phyloP scores from a whole-genome alignment of 306 rosid genomes.

The Ormosia emarginata region DNA sequence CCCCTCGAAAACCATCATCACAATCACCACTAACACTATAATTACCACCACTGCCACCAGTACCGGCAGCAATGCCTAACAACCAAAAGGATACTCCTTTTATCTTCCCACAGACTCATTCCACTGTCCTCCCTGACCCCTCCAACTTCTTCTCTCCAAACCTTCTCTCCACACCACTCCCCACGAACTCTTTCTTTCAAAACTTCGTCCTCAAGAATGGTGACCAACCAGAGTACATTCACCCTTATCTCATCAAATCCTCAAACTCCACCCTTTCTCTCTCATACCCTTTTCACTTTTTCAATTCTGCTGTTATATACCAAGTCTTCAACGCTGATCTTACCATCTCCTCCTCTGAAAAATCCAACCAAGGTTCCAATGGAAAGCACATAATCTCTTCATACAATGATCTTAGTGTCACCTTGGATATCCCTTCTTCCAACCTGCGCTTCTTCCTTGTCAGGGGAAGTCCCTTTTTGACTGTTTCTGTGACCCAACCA shows the following conservation, averaged over 20 bases:
- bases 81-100: conserved; percentile 27
- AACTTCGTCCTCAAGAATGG: conserved; percentile 73
- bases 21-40: conserved; percentile 5
- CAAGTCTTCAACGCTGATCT: conserved; percentile 67
- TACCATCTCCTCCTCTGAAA: conserved; percentile 48
- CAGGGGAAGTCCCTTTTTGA: conserved; percentile 82
- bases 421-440: conserved; percentile 69
- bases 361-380: conserved; percentile 2
- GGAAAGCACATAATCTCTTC: conserved; percentile 57
- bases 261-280: conserved; percentile 55
- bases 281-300: conserved; percentile 60
- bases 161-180: conserved; percentile 65
- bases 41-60: background rate
- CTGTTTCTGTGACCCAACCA: conserved; percentile 37
- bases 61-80: background rate
- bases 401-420: conserved; percentile 66
- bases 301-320: conserved; percentile 37
- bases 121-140: conserved; percentile 90
- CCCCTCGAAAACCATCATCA: background rate
- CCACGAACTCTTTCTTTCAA: conserved; percentile 93
- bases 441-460: conserved; percentile 65
- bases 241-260: conserved; percentile 77
- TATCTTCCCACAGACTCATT: conserved; percentile 57
- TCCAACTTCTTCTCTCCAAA: conserved; percentile 60
- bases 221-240: conserved; percentile 79